phyloP scores from a whole-genome alignment of 441 rosid species.

The Adansonia madagascariensis region DNA sequence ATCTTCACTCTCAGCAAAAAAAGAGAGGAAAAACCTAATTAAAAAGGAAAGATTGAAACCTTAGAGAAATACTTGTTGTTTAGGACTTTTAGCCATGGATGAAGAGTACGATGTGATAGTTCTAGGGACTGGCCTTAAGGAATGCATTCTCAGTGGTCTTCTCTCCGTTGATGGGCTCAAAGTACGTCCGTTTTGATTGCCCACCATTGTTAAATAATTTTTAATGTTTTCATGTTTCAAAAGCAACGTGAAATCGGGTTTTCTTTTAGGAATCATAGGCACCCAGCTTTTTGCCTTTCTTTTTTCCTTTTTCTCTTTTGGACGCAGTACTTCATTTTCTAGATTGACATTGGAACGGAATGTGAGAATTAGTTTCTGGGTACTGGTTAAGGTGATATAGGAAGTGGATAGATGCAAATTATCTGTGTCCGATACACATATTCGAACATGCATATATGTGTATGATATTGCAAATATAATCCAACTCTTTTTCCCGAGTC shows the following conservation, averaged over 20 bases:
- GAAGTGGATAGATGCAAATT: background rate
- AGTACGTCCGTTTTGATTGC: slow-evolving; percentile 30
- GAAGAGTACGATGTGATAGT: slow-evolving; percentile 75
- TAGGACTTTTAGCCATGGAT: slow-evolving; percentile 48
- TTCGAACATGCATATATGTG: background rate
- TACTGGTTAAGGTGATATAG: background rate
- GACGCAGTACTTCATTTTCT: background rate
- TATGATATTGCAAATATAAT: background rate
- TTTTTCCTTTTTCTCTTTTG: background rate
- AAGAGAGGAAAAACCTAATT: too few relatives aligned
- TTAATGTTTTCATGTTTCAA: background rate
- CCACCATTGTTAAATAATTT: background rate
- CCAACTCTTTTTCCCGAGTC: too few relatives aligned
- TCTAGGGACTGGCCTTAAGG: slow-evolving; percentile 75
- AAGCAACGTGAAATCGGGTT: too few relatives aligned
- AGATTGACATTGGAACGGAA: background rate
- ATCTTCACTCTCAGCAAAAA: background rate
- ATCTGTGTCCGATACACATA: background rate
- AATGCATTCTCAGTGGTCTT: slow-evolving; percentile 75
- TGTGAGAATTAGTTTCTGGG: background rate
- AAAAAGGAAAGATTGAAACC: background rate
- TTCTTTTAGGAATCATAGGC: background rate
- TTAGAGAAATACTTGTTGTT: background rate
- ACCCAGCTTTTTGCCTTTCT: background rate
- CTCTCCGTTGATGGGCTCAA: slow-evolving; percentile 76